Percentiles rank a stretch among this genome's conserved stretches.
phyloP scores from a whole-genome alignment of 192 early-diverging fungal species.

The Obelidium mucronatum region DNA sequence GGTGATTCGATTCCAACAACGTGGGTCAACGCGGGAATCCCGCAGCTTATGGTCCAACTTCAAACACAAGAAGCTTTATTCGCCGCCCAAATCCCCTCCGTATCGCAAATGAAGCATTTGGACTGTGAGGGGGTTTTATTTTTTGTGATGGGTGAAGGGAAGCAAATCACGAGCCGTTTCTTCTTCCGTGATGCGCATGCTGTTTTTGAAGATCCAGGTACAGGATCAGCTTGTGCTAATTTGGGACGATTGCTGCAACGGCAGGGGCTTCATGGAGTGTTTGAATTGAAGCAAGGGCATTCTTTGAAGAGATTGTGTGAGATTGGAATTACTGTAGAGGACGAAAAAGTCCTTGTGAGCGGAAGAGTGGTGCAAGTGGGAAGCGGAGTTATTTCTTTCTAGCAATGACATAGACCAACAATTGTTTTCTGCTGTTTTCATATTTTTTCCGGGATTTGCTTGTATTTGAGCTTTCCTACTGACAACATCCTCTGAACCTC shows the following conservation, averaged over 20 bases:
- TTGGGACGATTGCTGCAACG: slow-evolving; percentile 38
- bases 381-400: slow-evolving; percentile 22
- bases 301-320: slow-evolving; percentile 25
- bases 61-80: slow-evolving; percentile 10
- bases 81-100: neutral
- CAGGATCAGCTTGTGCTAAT: slow-evolving; percentile 40
- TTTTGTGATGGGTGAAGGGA: neutral
- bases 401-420: no score
- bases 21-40: slow-evolving; percentile 31
- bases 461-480: no score
- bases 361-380: slow-evolving; percentile 41
- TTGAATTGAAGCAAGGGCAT: slow-evolving; percentile 38
- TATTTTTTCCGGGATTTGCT: no score
- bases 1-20: neutral
- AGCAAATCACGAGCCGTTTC: slow-evolving; percentile 33
- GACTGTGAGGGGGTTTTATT: slow-evolving; percentile 1
- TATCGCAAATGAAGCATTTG: neutral
- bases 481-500: no score
- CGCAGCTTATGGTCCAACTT: slow-evolving; percentile 34
- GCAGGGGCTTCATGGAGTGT: slow-evolving; percentile 17
- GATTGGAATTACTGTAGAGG: slow-evolving; percentile 31
- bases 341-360: slow-evolving; percentile 27
- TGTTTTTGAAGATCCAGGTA: slow-evolving; percentile 44
- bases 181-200: slow-evolving; percentile 34
- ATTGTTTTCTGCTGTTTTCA: no score